A percentile compares a stretch with the other conserved stretches of the same genome.
These are phyloP conservation scores for Comarum palustre DNA, from an alignment of 306 rosid species.

Conservation along the genomic window DNA sequence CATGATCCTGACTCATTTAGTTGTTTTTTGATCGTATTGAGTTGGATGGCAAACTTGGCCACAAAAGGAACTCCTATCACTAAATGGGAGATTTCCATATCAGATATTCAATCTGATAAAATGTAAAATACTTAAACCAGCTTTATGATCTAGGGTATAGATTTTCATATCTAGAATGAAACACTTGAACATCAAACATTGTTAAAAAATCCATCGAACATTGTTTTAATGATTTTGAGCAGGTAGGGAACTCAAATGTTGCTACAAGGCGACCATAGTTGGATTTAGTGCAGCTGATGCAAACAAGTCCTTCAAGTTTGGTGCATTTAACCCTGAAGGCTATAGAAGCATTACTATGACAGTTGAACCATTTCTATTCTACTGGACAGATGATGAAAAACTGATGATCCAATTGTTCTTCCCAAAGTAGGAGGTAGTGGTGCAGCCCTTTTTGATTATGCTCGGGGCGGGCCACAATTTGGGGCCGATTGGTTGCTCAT, in stretches of 20 bases:
- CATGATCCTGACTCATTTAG: not conserved
- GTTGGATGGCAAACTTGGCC: not conserved
- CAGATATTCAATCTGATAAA: not conserved
- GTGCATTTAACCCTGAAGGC: constrained; percentile 91
- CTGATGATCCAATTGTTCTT: constrained; percentile 39
- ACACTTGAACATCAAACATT: not conserved
- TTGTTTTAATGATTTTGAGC: constrained; percentile 1
- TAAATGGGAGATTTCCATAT: not conserved
- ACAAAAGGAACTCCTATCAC: not conserved
- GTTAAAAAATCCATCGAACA: not conserved
- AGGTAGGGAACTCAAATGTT: constrained; percentile 87
- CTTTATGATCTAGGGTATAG: not conserved
- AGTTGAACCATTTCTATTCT: constrained; percentile 78
- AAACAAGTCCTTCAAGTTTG: constrained; percentile 78
- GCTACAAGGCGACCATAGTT: constrained; percentile 74
- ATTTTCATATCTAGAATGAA: not conserved
- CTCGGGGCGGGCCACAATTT: constrained; percentile 75
- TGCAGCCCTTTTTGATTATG: constrained; percentile 55
- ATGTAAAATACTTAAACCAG: not conserved
- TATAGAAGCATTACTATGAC: constrained; percentile 85
- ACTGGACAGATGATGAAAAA: constrained; percentile 38
- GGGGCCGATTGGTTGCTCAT: constrained; percentile 82
- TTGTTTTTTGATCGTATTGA: not conserved
- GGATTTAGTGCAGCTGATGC: constrained; percentile 77
- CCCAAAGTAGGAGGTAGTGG: constrained; percentile 57